Percentiles rank a stretch among this genome's conserved stretches.
Conservation (phyloP, 75 land plant species). For the Selaginella tamariscina region DNA sequence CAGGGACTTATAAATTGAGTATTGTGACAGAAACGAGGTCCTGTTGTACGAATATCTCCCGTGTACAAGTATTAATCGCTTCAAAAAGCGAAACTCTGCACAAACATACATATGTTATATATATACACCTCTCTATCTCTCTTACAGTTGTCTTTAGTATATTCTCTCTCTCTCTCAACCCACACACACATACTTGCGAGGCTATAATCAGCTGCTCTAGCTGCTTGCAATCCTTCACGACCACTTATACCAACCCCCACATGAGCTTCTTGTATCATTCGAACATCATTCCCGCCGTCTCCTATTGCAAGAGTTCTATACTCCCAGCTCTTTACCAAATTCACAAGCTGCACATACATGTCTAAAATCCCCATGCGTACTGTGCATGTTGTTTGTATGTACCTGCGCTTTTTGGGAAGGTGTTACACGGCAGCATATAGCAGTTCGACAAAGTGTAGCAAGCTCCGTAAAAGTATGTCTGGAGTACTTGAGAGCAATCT, state of each 20-base stretch:
- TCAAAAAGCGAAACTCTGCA: constrained; percentile 86
- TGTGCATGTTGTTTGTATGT: neutral
- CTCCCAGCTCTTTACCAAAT: constrained; percentile 73
- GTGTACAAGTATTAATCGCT: constrained; percentile 87
- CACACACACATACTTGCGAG: constrained; percentile 63
- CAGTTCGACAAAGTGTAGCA: constrained; percentile 80
- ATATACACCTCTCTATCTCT: too few species aligned
- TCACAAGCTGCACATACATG: constrained; percentile 61
- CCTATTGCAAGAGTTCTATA: constrained; percentile 96
- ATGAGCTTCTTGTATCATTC: constrained; percentile 97
- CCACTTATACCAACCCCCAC: constrained; percentile 99
- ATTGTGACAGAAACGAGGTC: constrained; percentile 91
- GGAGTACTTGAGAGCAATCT: constrained; percentile 60
- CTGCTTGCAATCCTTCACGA: constrained; percentile 93
- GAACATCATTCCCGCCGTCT: constrained; percentile 98
- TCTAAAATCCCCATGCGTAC: too few species aligned
- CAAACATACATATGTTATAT: neutral
- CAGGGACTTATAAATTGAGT: constrained; percentile 94
- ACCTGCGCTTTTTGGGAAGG: constrained; percentile 99
- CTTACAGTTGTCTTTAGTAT: neutral
- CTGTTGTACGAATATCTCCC: constrained; percentile 97
- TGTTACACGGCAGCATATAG: constrained; percentile 95
- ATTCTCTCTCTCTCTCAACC: too few species aligned
- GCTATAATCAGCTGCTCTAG: constrained; percentile 95
- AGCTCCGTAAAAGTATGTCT: constrained; percentile 65